Percentiles rank a stretch among this genome's conserved stretches.
phyloP scores from a whole-genome alignment of 2,329 filamentous ascomycete species.

The Dothistroma septosporum region DNA sequence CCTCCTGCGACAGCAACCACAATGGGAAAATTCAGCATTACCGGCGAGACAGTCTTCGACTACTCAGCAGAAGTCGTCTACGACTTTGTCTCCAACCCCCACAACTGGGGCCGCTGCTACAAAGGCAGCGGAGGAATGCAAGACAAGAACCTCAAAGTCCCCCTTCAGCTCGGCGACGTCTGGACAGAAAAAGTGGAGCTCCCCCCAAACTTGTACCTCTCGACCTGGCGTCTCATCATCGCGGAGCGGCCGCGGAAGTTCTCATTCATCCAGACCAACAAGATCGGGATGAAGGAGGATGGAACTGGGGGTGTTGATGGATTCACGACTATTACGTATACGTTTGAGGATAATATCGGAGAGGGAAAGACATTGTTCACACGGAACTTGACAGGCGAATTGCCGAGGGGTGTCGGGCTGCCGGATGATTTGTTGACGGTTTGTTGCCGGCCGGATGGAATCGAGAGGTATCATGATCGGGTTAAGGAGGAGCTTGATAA shows the following conservation, averaged over 20 bases:
- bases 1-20: background rate
- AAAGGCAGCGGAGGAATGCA: conserved; percentile 17
- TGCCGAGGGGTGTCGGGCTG: conserved; percentile 10
- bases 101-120: conserved; percentile 13
- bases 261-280: conserved; percentile 14
- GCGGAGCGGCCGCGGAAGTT: conserved; percentile 11
- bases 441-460: conserved; percentile 11
- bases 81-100: conserved; percentile 8
- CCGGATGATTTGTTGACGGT: conserved; percentile 14
- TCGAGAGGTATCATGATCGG: conserved; percentile 18
- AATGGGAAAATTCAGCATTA: conserved; percentile 11
- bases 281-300: conserved; percentile 11
- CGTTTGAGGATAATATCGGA: conserved; percentile 15
- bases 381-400: conserved; percentile 14
- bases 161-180: conserved; percentile 8
- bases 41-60: conserved; percentile 7
- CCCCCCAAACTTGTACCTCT: conserved; percentile 12
- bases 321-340: conserved; percentile 14
- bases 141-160: conserved; percentile 6
- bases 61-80: conserved; percentile 6
- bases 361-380: conserved; percentile 14
- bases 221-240: conserved; percentile 11
- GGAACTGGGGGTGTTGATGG: conserved; percentile 11
- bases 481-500: conserved; percentile 14
- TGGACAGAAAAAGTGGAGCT: conserved; percentile 14